Base-by-base conservation (phyloP, 768 basidiomycete species). In the Lanmaoa pseudosensibilis region DNA sequence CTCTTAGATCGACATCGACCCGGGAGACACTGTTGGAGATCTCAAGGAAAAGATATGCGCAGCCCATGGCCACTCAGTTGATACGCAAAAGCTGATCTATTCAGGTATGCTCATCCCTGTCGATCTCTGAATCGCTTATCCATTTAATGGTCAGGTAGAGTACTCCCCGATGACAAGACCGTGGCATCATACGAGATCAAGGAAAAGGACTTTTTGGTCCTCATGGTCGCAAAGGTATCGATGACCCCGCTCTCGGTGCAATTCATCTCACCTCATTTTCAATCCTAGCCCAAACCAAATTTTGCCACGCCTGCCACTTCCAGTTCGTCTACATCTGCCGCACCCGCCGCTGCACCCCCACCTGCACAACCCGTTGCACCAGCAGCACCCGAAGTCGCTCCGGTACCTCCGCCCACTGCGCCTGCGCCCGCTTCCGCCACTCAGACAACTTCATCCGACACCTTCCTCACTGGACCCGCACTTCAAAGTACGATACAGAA, bases 151-250 rank as follows among this genome's bases (percentile, higher is more conserved):
- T 25, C 69, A 97, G 96, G 97, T 52, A 95, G 96, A 80, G 88
- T 99, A 46, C 81, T 98, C 21, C 69, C 83, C 11, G 94, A 99
- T 71, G 83, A 85, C 56, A 95, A 94, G 78, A 89, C 88, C 2
- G 82, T 99, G 36, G 90, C 83, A 64, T 88, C 90, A 45, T 90
- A 88, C 67, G 85, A 88, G 52, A 91, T 98, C 79, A 95, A 97
- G 77, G 96, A 98, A 75, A 98, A 97, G 78, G 96, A 97, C 73
- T 99, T 99, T 77, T 77, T 98, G 57, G 97, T 99, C n/a, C 84
- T 99, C 41, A 99, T 98, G 96, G 92, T 98, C 34, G 84, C 94
- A 49, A 98, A 97, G 85, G 95, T 95, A 59, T 54, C 44, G 36
- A 43, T 49, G 77, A 43, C 38, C 21, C 34, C 19, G n/a, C 51